Conservation (phyloP, 1,284 basidiomycete genomes). For the Hymenochaete sp. region DNA sequence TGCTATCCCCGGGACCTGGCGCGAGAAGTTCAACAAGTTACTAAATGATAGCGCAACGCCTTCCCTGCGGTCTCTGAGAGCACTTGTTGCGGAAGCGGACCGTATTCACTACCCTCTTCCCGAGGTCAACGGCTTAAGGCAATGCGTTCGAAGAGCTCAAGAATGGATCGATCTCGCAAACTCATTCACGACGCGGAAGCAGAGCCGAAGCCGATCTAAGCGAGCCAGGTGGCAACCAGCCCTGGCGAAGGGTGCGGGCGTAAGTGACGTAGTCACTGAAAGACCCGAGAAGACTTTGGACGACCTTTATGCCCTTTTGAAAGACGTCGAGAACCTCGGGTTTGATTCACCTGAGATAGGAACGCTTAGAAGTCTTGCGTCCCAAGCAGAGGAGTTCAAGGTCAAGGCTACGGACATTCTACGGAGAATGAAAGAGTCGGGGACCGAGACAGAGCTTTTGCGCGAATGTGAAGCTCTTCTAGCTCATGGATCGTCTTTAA, state of each 20-base stretch:
- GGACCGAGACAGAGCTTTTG: slow-evolving; percentile 43
- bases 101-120: slow-evolving; percentile 68
- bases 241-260: slow-evolving; percentile 27
- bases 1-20: slow-evolving; percentile 68
- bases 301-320: slow-evolving; percentile 60
- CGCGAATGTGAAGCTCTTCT: slow-evolving; percentile 64
- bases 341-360: slow-evolving; percentile 74
- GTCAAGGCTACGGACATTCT: slow-evolving; percentile 47
- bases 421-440: slow-evolving; percentile 24
- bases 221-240: slow-evolving; percentile 46
- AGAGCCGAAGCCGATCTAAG: slow-evolving; percentile 62
- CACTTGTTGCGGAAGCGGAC: slow-evolving; percentile 80
- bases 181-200: slow-evolving; percentile 61
- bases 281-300: slow-evolving; percentile 58
- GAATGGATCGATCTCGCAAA: slow-evolving; percentile 80
- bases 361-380: slow-evolving; percentile 45
- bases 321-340: slow-evolving; percentile 64
- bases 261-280: slow-evolving; percentile 50
- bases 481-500: slow-evolving; percentile 60
- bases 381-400: slow-evolving; percentile 60
- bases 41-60: slow-evolving; percentile 65
- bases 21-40: slow-evolving; percentile 57
- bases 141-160: slow-evolving; percentile 73
- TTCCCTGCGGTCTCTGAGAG: slow-evolving; percentile 64
- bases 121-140: slow-evolving; percentile 65